Evolutionary conservation across 169 alveolate genomes (phyloP).

Genomic region (Plasmodium vivax): DNA sequence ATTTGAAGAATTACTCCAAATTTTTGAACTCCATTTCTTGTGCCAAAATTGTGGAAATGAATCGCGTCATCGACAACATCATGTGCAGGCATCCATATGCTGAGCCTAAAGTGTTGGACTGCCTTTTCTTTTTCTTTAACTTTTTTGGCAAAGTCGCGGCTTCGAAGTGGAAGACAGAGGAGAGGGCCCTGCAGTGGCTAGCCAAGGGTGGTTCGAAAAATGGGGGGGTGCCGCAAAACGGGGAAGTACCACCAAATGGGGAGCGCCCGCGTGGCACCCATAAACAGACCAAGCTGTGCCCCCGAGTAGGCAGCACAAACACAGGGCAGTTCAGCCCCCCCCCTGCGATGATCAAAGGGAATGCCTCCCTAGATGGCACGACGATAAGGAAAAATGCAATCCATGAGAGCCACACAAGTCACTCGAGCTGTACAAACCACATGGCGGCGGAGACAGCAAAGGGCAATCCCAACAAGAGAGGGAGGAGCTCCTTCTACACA

Average conservation of each 20-base stretch:
- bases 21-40: constrained; percentile 48
- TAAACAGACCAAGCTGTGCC: neutral
- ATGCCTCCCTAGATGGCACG: neutral
- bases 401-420: neutral
- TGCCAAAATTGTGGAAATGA: constrained; percentile 45
- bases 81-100: neutral
- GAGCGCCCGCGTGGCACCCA: neutral
- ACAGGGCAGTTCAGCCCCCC: neutral
- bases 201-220: neutral
- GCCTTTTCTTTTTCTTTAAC: constrained; percentile 38
- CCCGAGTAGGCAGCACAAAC: neutral
- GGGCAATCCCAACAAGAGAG: neutral
- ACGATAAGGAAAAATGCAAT: neutral
- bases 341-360: neutral
- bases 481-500: constrained; percentile 2
- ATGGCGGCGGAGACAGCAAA: neutral
- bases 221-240: neutral
- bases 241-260: neutral
- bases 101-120: constrained; percentile 6
- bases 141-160: neutral
- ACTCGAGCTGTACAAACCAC: neutral
- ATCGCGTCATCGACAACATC: constrained; percentile 1
- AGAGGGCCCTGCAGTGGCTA: neutral
- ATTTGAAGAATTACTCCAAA: constrained; percentile 28
- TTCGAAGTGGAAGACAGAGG: neutral